Evolutionary conservation across 768 basidiomycete genomes (phyloP).

Genomic region (Tephrocybe sp.): DNA sequence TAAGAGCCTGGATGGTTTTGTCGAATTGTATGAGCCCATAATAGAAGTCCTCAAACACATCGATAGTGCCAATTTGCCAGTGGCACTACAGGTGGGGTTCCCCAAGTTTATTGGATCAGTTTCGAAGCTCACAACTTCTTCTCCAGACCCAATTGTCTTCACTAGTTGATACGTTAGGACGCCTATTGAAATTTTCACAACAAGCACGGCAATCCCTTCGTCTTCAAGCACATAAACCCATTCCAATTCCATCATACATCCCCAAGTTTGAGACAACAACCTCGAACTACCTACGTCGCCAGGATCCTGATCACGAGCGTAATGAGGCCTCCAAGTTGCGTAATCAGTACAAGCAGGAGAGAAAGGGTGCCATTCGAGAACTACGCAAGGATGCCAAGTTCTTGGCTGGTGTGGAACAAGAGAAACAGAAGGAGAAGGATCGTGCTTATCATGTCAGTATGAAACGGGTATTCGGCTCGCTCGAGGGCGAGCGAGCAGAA

Average conservation of each 20-base stretch:
- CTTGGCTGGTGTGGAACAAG: slow-evolving; percentile 85
- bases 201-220: slow-evolving; percentile 75
- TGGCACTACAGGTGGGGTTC: slow-evolving; percentile 53
- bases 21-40: slow-evolving; percentile 82
- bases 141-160: slow-evolving; percentile 47
- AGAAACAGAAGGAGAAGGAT: slow-evolving; percentile 86
- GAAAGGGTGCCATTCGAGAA: slow-evolving; percentile 95
- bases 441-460: slow-evolving; percentile 75
- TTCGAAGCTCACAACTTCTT: slow-evolving; percentile 15
- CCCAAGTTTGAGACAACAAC: slow-evolving; percentile 87
- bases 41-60: slow-evolving; percentile 55
- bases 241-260: slow-evolving; percentile 89
- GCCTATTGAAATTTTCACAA: slow-evolving; percentile 71
- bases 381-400: slow-evolving; percentile 94
- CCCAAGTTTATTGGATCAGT: slow-evolving; percentile 3
- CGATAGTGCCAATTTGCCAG: slow-evolving; percentile 43
- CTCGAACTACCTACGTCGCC: slow-evolving; percentile 73
- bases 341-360: slow-evolving; percentile 89
- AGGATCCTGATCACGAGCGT: slow-evolving; percentile 91
- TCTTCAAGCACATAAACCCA: slow-evolving; percentile 93
- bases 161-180: slow-evolving; percentile 48
- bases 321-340: slow-evolving; percentile 86
- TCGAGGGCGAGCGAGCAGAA: slow-evolving; percentile 90
- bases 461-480: slow-evolving; percentile 74
- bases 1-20: slow-evolving; percentile 76